A percentile compares a stretch with the other conserved stretches of the same genome.
Conservation (phyloP, 306 rosid genomes). For the Myrica gale region DNA sequence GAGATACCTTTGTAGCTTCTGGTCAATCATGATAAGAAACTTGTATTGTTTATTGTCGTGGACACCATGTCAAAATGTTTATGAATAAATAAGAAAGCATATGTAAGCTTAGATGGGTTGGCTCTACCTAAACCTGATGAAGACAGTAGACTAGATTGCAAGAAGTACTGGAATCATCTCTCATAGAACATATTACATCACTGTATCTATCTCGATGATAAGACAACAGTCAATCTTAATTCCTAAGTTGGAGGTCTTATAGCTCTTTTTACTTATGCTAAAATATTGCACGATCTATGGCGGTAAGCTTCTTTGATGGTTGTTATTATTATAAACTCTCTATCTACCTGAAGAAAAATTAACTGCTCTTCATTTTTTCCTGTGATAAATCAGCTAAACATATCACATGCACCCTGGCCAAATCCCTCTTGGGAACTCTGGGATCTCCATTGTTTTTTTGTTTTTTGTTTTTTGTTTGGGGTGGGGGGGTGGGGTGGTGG, state of each 20-base stretch:
- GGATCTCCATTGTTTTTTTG: neutral
- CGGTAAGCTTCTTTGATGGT: neutral
- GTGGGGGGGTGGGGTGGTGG: neutral
- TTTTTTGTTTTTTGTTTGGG: neutral
- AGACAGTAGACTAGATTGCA: neutral
- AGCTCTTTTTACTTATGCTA: neutral
- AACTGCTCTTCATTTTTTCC: neutral
- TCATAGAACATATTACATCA: neutral
- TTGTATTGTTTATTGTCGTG: neutral
- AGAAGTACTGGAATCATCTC: neutral
- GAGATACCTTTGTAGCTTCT: neutral
- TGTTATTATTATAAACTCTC: neutral
- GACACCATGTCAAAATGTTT: neutral
- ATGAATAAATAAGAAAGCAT: neutral
- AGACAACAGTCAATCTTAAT: neutral
- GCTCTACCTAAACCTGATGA: neutral
- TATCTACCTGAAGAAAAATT: neutral
- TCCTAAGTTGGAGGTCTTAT: neutral
- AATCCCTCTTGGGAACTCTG: neutral
- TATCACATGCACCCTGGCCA: neutral
- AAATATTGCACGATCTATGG: neutral
- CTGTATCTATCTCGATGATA: neutral
- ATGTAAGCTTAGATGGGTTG: neutral
- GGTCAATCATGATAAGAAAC: neutral
- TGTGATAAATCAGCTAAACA: neutral